These are phyloP conservation scores for Ustilago nuda DNA, from an alignment of 1,284 basidiomycete genomes.

Conservation along the genomic window DNA sequence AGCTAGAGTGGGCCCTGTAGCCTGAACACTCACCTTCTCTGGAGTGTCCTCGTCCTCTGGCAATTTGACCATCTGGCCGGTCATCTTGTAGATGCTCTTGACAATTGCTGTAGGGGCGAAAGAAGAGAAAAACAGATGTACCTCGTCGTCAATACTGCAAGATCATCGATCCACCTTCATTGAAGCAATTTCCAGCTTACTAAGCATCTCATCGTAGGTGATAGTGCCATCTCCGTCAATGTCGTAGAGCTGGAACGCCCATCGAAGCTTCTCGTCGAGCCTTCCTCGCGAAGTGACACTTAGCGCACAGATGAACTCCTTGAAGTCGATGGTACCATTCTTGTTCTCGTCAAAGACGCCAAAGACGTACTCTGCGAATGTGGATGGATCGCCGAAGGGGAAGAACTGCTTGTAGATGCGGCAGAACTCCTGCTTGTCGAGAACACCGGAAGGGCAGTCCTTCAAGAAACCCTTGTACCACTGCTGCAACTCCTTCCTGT, in stretches of 20 bases:
- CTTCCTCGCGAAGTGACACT: conserved; percentile 92
- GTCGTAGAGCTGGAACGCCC: conserved; percentile 99
- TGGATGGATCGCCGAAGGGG: conserved; percentile 96
- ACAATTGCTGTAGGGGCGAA: conserved; percentile 59
- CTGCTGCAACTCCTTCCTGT: conserved; percentile 99
- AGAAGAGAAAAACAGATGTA: not conserved
- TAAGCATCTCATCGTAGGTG: conserved; percentile 83
- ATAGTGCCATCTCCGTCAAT: conserved; percentile 78
- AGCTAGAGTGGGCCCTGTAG: not conserved
- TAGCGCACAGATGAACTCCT: conserved; percentile 97
- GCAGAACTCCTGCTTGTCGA: conserved; percentile 95
- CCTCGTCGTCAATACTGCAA: not conserved
- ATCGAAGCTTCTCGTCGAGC: conserved; percentile 98
- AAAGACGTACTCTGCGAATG: conserved; percentile 99
- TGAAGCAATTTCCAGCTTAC: conserved; percentile 34
- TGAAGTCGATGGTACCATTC: conserved; percentile 68
- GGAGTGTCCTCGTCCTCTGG: conserved; percentile 98
- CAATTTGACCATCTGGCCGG: conserved; percentile 96
- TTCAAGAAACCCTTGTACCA: conserved; percentile 99
- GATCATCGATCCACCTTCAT: not conserved
- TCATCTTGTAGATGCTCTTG: conserved; percentile 69
- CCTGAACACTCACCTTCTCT: conserved; percentile 79
- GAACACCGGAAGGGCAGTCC: conserved; percentile 95
- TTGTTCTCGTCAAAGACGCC: conserved; percentile 73
- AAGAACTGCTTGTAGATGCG: conserved; percentile 99